Percentiles rank a stretch among this genome's conserved stretches.
Conservation (phyloP, 2,329 filamentous ascomycete species). For the Herpotrichia juniperi region DNA sequence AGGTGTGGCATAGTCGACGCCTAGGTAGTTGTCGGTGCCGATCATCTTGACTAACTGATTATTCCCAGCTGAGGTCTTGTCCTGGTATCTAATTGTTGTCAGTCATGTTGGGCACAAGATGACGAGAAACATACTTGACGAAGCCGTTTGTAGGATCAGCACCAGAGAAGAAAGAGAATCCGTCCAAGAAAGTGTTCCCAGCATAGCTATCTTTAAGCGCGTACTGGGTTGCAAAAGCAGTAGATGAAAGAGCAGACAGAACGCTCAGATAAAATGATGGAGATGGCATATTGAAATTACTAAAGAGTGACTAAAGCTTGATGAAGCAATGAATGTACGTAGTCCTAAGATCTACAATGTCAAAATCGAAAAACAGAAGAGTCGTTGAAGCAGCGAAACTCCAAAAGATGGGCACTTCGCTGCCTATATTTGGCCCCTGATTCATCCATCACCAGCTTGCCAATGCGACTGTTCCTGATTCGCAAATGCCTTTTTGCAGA, state of each 20-base stretch:
- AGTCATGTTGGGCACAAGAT: background rate
- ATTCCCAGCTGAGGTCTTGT: slow-evolving; percentile 11
- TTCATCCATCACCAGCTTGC: background rate
- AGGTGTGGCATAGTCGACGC: slow-evolving; percentile 48
- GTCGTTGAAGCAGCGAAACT: slow-evolving; percentile 21
- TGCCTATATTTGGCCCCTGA: slow-evolving; percentile 17
- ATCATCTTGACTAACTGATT: slow-evolving; percentile 5
- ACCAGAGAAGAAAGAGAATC: slow-evolving; percentile 32
- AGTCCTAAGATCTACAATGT: slow-evolving; percentile 28
- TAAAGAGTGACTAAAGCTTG: slow-evolving; percentile 26
- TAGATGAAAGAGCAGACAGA: slow-evolving; percentile 30
- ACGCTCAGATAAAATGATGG: slow-evolving; percentile 33
- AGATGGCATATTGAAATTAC: slow-evolving; percentile 30
- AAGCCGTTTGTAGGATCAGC: slow-evolving; percentile 33
- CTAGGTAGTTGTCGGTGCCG: slow-evolving; percentile 43
- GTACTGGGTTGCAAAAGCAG: slow-evolving; percentile 27
- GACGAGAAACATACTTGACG: slow-evolving; percentile 23
- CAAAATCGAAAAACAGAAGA: slow-evolving; percentile 26
- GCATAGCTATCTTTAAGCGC: slow-evolving; percentile 20
- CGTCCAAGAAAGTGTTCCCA: slow-evolving; percentile 29
- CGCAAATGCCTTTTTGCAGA: background rate
- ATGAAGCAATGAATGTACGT: slow-evolving; percentile 29
- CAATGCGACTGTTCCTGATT: background rate
- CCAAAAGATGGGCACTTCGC: background rate
- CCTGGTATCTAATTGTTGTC: slow-evolving; percentile 14